Evolutionary conservation across 2,329 filamentous ascomycete genomes (phyloP), one percentile per base, ranked within the genome.

Genomic region (Cadophora sp.): DNA sequence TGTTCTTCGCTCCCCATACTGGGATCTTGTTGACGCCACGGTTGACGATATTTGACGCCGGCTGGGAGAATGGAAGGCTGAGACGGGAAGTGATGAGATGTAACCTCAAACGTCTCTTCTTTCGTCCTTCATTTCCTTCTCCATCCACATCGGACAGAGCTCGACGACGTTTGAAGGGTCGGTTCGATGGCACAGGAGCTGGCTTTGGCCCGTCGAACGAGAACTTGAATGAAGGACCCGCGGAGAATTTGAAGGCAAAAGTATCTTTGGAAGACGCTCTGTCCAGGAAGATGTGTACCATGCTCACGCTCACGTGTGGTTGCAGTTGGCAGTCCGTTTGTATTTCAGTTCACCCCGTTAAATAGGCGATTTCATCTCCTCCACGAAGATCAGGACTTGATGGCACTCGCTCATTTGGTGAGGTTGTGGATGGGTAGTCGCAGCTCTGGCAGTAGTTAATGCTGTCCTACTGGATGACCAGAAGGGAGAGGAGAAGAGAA

Each of bases 71-170:
- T 1, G 90, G 89, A 58, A 83, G 85, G 11, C 89, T 92, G 0
- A 93, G 85, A 8, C 89, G 84, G 22, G 89, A 92, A 1, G 91
- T 93, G 74, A 92, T 86, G 51, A 92, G 82, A 22, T 84, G 79
- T 2, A 87, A 80, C 0, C 88, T 83, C 4, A 92, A 79, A 3
- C 90, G 83, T 27, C 90, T 86, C 78, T 92, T 93, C 81, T 93
- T 93, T 59, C 76, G 71, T 13, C 73, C 72, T 56, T 70, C 71
- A 53, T 73, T 73, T 16, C 71, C 71, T 39, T 72, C 71, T 11
- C 75, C 76, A 68, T 78, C 76, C 0, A 77, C 76, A 70, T 78
- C 76, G 3, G 74, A 77, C 1, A 78, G 73, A 4, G 76, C 73
- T 59, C 76, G 70, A 33, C 76, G 73, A 51, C 76, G 76, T 59